These are phyloP conservation scores for Suillus weaverae DNA, from an alignment of 768 basidiomycete species.

Conservation along the genomic window DNA sequence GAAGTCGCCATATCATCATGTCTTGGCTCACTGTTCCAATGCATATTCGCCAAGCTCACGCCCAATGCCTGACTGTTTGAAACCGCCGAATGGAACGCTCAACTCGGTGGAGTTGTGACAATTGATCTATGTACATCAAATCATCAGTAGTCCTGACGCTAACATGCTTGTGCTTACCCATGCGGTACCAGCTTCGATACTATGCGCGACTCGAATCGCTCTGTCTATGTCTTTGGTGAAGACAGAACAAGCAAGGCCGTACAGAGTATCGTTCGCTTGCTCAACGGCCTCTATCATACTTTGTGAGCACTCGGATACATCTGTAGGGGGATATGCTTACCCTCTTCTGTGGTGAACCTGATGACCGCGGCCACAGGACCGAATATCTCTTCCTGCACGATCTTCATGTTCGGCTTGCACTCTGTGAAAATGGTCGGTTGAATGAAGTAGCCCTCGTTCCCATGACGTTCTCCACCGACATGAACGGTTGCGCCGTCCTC, in stretches of 20 bases:
- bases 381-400: slow-evolving; percentile 61
- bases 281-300: slow-evolving; percentile 26
- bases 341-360: slow-evolving; percentile 61
- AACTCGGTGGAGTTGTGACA: slow-evolving; percentile 43
- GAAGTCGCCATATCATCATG: neutral
- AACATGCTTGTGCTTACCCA: slow-evolving; percentile 20
- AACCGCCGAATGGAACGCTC: slow-evolving; percentile 66
- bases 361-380: slow-evolving; percentile 71
- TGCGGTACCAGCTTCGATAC: slow-evolving; percentile 44
- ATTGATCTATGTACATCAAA: slow-evolving; percentile 36
- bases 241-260: slow-evolving; percentile 55
- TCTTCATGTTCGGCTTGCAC: slow-evolving; percentile 53
- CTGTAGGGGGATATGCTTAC: slow-evolving; percentile 18
- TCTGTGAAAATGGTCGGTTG: slow-evolving; percentile 65
- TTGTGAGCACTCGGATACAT: neutral
- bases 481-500: slow-evolving; percentile 59
- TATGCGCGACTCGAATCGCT: slow-evolving; percentile 42
- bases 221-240: slow-evolving; percentile 48
- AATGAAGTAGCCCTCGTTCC: slow-evolving; percentile 62
- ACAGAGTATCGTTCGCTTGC: slow-evolving; percentile 50
- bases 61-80: slow-evolving; percentile 75
- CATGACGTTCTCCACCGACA: slow-evolving; percentile 53
- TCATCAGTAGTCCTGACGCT: neutral
- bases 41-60: slow-evolving; percentile 71
- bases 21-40: slow-evolving; percentile 17